Evolutionary conservation across 2,329 filamentous ascomycete genomes (phyloP), one percentile per base, ranked within the genome.

Genomic region (Alternaria sp.): DNA sequence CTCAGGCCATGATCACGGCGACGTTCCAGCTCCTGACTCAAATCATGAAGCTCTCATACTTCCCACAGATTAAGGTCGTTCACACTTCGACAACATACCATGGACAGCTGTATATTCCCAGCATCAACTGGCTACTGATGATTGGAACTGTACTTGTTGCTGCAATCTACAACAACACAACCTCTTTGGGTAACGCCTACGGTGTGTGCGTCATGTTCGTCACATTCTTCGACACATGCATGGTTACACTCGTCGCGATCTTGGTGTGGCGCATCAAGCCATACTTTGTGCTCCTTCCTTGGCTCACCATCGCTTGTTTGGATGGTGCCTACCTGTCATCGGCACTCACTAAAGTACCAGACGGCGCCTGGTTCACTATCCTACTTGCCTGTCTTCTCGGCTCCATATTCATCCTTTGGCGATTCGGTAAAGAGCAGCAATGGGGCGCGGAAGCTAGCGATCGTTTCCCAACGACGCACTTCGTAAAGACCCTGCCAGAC

Each of bases 131-230:
- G 90, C 80, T 93, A 1, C 83, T 94, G 65, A 90, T 93, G 89
- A 82, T 91, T 30, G 91, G 91, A 2, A 90, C 90, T 1, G 85
- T 95, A n/a, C 81, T 93, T 9, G 88, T 93, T 9, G 91, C 91
- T 1, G 88, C 87, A 0, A 86, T 92, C 3, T 93, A 92, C 80
- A 91, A 89, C 74, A 91, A 92, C 69, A 86, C 87, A 67, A 76
- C 84, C 66, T 59, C 74, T 1, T 84, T 93, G 0, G 91, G 91
- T 23, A 88, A 93, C 70, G 91, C 91, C 0, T 93, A 93, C 70
- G 91, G 91, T 43, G 89, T 92, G 8, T 94, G 91, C 68, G 91
- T 94, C 74, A 92, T 93, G 70, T 87, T 92, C 52, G 91, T 93
- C 46, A 92, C 91, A 0, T 92, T 93, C 75, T 89, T 94, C 72